A percentile compares a stretch with the other conserved stretches of the same genome.
Evolutionary conservation across 192 early-diverging fungal species (phyloP).

Genomic region (Gryganskiella cystojenkinii): DNA sequence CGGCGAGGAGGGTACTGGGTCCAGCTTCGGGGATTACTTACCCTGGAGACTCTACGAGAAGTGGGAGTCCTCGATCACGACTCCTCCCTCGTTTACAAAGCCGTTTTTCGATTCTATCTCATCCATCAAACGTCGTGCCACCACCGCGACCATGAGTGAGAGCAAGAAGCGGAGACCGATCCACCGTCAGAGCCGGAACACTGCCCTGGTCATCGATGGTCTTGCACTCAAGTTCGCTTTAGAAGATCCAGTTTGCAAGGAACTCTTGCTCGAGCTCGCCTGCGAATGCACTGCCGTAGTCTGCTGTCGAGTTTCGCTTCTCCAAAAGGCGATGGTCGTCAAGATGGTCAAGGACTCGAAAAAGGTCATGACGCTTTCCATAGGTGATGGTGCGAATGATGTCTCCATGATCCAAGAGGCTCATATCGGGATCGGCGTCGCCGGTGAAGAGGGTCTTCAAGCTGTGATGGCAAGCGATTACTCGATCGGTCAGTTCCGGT

Average conservation of each 20-base stretch:
- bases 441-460: slow-evolving; percentile 82
- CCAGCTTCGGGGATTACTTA: not conserved
- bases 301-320: slow-evolving; percentile 81
- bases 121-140: slow-evolving; percentile 8
- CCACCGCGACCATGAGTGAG: slow-evolving; percentile 12
- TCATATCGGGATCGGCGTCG: slow-evolving; percentile 80
- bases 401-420: slow-evolving; percentile 88
- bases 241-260: slow-evolving; percentile 53
- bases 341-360: slow-evolving; percentile 72
- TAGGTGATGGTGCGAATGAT: slow-evolving; percentile 89
- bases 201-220: slow-evolving; percentile 80
- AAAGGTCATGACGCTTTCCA: slow-evolving; percentile 75
- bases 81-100: not conserved
- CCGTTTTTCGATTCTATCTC: slow-evolving; percentile 3
- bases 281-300: slow-evolving; percentile 73
- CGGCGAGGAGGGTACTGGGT: too few species aligned
- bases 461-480: slow-evolving; percentile 82
- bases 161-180: slow-evolving; percentile 8
- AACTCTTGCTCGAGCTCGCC: slow-evolving; percentile 61
- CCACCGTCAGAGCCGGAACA: slow-evolving; percentile 1
- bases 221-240: slow-evolving; percentile 68
- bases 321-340: slow-evolving; percentile 83
- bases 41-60: slow-evolving; percentile 6
- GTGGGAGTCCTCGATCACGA: not conserved
- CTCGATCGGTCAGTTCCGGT: slow-evolving; percentile 79